Evolutionary conservation across 2,329 filamentous ascomycete species (phyloP).

Genomic region (Aspergillus phoenicis): DNA sequence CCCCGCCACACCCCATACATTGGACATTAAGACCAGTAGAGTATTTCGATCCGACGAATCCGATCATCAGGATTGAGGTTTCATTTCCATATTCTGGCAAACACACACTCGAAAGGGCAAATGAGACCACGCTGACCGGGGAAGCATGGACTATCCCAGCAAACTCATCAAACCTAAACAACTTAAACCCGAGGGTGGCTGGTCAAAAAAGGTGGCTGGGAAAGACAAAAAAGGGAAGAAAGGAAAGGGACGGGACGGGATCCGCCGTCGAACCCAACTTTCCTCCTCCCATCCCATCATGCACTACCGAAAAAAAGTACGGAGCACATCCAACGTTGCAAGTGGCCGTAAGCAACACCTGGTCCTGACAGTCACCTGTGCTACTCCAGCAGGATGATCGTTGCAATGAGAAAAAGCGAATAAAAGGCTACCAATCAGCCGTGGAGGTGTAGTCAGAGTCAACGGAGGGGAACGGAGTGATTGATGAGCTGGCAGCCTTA

Average conservation of each 20-base stretch:
- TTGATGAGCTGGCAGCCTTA: conserved; percentile 18
- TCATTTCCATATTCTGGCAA: too few relatives aligned
- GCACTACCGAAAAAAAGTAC: neutral
- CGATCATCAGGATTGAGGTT: too few relatives aligned
- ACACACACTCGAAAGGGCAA: too few relatives aligned
- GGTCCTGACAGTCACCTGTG: conserved; percentile 2
- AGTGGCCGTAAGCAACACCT: conserved; percentile 4
- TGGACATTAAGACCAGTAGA: too few relatives aligned
- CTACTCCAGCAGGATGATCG: neutral
- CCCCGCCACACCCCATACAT: too few relatives aligned
- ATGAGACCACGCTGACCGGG: neutral
- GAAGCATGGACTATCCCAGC: neutral
- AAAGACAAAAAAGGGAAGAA: neutral
- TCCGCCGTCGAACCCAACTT: neutral
- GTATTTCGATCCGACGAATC: too few relatives aligned
- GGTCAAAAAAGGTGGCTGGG: neutral
- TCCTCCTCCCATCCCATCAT: neutral
- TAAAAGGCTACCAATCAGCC: conserved; percentile 15
- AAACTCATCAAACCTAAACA: neutral
- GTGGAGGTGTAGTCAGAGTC: neutral
- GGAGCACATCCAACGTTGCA: conserved; percentile 2
- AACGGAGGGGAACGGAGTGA: conserved; percentile 6
- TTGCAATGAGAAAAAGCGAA: neutral
- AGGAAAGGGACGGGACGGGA: neutral
- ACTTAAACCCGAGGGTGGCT: neutral